These are phyloP conservation scores for Coemansia sp. DNA, from an alignment of 192 early-diverging fungal species.

Conservation along the genomic window DNA sequence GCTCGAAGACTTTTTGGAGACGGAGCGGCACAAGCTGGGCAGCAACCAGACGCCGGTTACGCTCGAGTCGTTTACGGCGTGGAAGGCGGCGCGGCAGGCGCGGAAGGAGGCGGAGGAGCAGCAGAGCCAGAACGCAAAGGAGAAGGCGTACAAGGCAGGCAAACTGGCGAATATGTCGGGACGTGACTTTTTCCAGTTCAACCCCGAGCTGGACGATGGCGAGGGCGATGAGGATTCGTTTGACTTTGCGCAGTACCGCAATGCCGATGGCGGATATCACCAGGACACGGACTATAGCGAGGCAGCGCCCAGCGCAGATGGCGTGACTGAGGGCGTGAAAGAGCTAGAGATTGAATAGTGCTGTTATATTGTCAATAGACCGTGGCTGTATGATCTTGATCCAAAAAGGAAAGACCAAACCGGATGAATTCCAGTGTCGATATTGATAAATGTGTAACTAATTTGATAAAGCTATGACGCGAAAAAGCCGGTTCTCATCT, in stretches of 20 bases:
- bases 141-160: conserved; percentile 81
- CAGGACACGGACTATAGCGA: conserved; percentile 21
- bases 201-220: conserved; percentile 81
- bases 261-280: conserved; percentile 60
- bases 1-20: conserved; percentile 97
- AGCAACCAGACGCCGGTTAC: conserved; percentile 92
- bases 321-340: background rate
- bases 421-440: too few relatives aligned
- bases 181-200: conserved; percentile 96
- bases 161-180: conserved; percentile 93
- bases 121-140: conserved; percentile 73
- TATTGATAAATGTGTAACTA: too few relatives aligned
- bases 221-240: conserved; percentile 81
- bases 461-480: background rate
- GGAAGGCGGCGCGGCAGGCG: conserved; percentile 86
- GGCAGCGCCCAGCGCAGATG: background rate
- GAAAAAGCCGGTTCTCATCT: background rate
- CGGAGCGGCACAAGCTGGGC: conserved; percentile 94
- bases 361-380: too few relatives aligned
- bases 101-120: conserved; percentile 67
- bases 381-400: too few relatives aligned
- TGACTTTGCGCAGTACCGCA: conserved; percentile 73
- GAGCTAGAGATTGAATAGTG: background rate
- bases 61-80: conserved; percentile 83
- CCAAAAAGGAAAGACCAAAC: too few relatives aligned